Conservation (phyloP, 768 basidiomycete species). For the Erythrobasidium yunnanense region DNA sequence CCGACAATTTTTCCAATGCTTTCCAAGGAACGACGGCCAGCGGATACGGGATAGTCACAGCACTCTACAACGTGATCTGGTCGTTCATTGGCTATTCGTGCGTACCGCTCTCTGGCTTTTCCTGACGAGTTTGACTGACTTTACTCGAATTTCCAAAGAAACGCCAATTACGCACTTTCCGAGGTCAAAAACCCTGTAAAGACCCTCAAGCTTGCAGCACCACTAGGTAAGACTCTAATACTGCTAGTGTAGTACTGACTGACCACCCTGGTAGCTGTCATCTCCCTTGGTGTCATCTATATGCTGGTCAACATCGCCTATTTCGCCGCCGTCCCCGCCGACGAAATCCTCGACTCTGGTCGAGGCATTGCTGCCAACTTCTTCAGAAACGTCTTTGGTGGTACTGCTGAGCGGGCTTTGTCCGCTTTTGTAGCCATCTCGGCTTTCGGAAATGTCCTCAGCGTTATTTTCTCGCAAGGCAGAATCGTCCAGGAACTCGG, state of each 20-base stretch:
- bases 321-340: conserved; percentile 33
- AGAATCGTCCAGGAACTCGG: conserved; percentile 37
- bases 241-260: too few species aligned
- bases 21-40: conserved; percentile 30
- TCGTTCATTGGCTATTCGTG: conserved; percentile 26
- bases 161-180: conserved; percentile 28
- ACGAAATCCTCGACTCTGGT: conserved; percentile 17
- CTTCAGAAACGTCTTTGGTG: conserved; percentile 30
- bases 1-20: conserved; percentile 33
- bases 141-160: too few species aligned
- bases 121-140: too few species aligned
- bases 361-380: conserved; percentile 29
- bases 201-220: conserved; percentile 31
- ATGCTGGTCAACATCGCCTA: conserved; percentile 29
- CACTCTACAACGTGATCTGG: conserved; percentile 25
- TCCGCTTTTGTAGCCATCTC: conserved; percentile 29
- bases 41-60: conserved; percentile 31
- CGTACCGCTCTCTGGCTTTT: too few species aligned
- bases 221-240: too few species aligned
- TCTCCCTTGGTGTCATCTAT: conserved; percentile 29
- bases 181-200: conserved; percentile 31
- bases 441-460: conserved; percentile 34
- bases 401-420: conserved; percentile 21
- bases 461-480: conserved; percentile 31
- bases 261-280: too few species aligned